Base-by-base conservation (phyloP, 352 stramenopile species). In the Phytopythium litorale region DNA sequence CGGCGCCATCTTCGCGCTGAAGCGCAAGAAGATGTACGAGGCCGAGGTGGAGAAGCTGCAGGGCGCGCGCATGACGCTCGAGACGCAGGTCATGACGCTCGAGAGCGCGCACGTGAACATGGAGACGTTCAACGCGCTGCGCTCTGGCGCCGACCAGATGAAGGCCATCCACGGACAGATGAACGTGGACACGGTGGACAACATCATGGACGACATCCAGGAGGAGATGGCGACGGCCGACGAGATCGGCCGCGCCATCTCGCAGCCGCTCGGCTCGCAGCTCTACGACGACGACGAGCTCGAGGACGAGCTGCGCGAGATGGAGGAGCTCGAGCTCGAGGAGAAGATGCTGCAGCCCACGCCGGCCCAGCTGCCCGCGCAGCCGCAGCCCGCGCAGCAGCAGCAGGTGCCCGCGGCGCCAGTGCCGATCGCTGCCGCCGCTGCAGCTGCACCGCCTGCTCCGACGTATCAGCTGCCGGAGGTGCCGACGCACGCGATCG, bases 11-110 rank as follows among this genome's bases (percentile, higher is more conserved):
- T 99, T 98, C 73, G 92, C 93, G 52, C 87, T 99, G 45, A 99
- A 99, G 79, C 89, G 95, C 66, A 99, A 99, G 87, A 99, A 99
- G 66, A 96, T 99, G 78, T 98, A 98, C 71, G 96, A 99, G 70
- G 84, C 89, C 45, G 96, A 99, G 73, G 89, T 98, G 48, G 95
- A 98, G 68, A 99, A 99, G 82, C 97, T 99, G 62, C 86, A 98
- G 70, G 91, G 91, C 53, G 87, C 97, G 23, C 95, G 97, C 65
- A 98, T 99, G 89, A 99, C 95, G 54, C 81, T 99, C 18, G 96
- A 99, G 81, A 92, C 83, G 56, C 88, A 95, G 65, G 84, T 92
- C 40, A 97, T 98, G 75, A 94, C 91, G 56, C 80, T 98, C 48
- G 91, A 98, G 73, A 93, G 81, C 53, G 89, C 91, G 33, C 88